Conservation (phyloP, 148 eudicot genomes). For the Vaccinium darrowii region DNA sequence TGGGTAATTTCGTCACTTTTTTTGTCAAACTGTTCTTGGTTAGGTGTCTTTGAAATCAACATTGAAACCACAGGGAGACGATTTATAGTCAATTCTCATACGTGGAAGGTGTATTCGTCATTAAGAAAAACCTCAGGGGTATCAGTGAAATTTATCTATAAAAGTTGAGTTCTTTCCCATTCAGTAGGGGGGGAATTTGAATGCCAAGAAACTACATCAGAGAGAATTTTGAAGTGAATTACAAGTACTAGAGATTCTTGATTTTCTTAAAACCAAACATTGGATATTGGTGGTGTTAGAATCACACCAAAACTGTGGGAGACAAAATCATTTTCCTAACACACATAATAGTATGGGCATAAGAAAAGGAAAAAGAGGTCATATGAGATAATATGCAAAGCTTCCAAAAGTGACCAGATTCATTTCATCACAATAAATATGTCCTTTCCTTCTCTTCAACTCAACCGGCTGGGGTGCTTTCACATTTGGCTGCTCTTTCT, state of each 20-base stretch:
- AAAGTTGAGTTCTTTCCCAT: neutral
- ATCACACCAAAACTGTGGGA: neutral
- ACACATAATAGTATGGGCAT: neutral
- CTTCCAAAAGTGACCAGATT: constrained; percentile 13
- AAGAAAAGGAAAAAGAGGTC: neutral
- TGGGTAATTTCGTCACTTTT: no score
- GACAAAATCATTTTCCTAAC: constrained; percentile 13
- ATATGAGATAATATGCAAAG: neutral
- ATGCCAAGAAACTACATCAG: neutral
- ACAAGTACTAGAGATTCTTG: neutral
- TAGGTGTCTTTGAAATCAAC: no score
- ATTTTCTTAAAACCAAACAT: neutral
- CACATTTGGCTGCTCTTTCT: neutral
- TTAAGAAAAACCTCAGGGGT: no score
- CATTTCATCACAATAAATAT: constrained; percentile 14
- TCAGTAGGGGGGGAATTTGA: neutral
- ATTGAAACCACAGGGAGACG: no score
- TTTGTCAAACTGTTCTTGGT: no score
- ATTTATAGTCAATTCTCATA: no score
- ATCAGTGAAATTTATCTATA: no score
- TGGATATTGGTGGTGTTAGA: neutral
- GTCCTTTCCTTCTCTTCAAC: constrained; percentile 14
- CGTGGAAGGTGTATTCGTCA: no score
- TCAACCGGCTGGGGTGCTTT: neutral
- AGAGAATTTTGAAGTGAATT: neutral